These are phyloP conservation scores for Angomonas ambiguus DNA, from an alignment of 208 protist genomes.

Conservation along the genomic window DNA sequence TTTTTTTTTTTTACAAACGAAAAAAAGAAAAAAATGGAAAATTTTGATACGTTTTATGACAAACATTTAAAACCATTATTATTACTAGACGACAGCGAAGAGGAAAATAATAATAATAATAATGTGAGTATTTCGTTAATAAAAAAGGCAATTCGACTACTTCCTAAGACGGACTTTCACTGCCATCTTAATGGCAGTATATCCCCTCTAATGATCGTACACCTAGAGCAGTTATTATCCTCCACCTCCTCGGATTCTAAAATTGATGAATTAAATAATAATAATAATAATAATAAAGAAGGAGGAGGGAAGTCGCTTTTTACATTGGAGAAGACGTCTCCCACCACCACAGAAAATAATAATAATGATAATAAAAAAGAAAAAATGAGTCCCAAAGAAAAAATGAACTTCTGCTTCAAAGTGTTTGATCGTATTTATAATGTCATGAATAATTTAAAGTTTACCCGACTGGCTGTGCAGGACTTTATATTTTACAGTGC, in stretches of 20 bases:
- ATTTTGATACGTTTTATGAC: not conserved
- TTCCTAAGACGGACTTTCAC: constrained; percentile 69
- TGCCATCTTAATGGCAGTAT: constrained; percentile 82
- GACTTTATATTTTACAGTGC: constrained; percentile 71
- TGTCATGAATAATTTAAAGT: constrained; percentile 64
- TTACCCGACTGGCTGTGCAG: constrained; percentile 73
- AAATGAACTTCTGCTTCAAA: constrained; percentile 76
- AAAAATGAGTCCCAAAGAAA: constrained; percentile 11
- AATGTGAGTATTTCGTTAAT: no score
- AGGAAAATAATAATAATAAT: constrained; percentile 3
- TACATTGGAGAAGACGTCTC: no score
- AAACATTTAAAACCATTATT: not conserved
- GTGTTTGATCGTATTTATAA: constrained; percentile 82
- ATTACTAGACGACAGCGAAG: no score
- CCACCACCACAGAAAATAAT: not conserved
- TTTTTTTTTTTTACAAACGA: not conserved
- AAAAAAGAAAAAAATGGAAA: constrained; percentile 3
- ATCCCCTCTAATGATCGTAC: constrained; percentile 33
- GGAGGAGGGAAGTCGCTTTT: not conserved
- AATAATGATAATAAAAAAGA: not conserved
- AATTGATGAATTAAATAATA: constrained; percentile 9
- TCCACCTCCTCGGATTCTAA: no score
- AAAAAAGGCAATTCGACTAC: not conserved
- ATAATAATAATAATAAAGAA: not conserved
- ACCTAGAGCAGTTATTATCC: constrained; percentile 50